Percentiles rank a stretch among this genome's conserved stretches.
Evolutionary conservation across 768 basidiomycete species (phyloP).

Genomic region (Strobilomyces dryophilus): DNA sequence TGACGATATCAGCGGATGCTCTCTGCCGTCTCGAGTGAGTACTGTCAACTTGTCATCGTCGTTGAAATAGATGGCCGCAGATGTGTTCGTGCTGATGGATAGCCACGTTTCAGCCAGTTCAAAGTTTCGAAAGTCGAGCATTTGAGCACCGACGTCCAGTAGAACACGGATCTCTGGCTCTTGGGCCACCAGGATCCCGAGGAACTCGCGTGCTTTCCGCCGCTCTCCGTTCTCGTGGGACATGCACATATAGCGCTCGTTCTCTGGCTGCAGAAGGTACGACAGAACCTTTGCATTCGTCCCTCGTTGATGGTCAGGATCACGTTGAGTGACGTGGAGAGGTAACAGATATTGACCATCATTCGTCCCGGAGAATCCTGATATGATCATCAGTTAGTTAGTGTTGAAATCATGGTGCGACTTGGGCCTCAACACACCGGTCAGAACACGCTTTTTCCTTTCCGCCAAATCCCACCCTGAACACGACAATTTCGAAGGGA

Average conservation of each 20-base stretch:
- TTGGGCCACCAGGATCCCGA: constrained; percentile 32
- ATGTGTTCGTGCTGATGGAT: too few relatives aligned
- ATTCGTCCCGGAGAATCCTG: constrained; percentile 39
- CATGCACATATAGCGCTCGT: constrained; percentile 15
- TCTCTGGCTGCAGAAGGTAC: constrained; percentile 3
- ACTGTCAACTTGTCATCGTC: too few relatives aligned
- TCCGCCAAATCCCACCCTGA: constrained; percentile 36
- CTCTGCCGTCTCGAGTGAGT: too few relatives aligned
- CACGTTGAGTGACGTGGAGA: constrained; percentile 18
- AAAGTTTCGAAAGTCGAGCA: constrained; percentile 13
- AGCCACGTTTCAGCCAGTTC: too few relatives aligned
- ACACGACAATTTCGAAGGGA: constrained; percentile 31
- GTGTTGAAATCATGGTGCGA: background rate
- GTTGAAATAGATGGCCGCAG: too few relatives aligned
- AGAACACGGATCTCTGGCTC: constrained; percentile 16
- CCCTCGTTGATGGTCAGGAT: too few relatives aligned
- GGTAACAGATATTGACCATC: constrained; percentile 38
- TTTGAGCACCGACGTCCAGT: constrained; percentile 49
- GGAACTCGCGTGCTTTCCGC: constrained; percentile 10
- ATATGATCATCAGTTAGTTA: background rate
- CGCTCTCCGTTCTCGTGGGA: constrained; percentile 10
- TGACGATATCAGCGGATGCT: too few relatives aligned
- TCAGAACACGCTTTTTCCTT: constrained; percentile 14
- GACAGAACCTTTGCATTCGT: too few relatives aligned
- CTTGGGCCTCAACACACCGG: constrained; percentile 6